Evolutionary conservation across 2,329 filamentous ascomycete species (phyloP).

Genomic region (Calonectria henricotiae): DNA sequence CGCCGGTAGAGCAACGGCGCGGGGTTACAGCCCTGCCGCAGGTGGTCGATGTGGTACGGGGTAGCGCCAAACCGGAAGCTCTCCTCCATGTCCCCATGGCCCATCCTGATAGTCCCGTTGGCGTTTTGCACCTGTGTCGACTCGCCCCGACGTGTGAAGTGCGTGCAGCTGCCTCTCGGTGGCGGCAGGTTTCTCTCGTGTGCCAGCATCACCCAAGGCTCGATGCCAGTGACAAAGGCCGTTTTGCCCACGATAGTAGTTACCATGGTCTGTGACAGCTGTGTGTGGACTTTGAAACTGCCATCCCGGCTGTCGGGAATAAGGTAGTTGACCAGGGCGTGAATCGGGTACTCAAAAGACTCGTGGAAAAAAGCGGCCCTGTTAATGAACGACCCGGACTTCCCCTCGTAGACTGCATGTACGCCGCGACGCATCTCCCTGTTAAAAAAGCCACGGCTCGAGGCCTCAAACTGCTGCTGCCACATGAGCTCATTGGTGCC

Average conservation of each 20-base stretch:
- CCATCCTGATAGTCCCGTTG: background rate
- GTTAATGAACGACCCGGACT: background rate
- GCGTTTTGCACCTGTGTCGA: background rate
- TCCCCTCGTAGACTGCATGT: conserved; percentile 1
- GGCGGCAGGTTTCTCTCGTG: background rate
- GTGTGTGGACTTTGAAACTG: background rate
- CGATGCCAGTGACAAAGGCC: conserved; percentile 7
- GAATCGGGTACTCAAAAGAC: conserved; percentile 19
- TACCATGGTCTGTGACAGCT: background rate
- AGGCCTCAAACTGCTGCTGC: conserved; percentile 9
- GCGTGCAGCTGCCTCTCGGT: background rate
- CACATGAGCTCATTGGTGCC: conserved; percentile 1
- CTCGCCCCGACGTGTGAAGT: background rate
- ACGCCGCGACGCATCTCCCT: background rate
- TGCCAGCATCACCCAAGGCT: background rate
- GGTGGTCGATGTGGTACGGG: background rate
- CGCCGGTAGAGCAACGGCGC: conserved; percentile 15
- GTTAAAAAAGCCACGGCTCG: background rate
- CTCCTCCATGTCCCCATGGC: background rate
- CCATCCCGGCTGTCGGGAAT: background rate
- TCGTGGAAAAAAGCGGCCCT: background rate
- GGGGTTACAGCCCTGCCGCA: background rate
- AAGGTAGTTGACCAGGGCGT: background rate
- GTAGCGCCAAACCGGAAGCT: conserved; percentile 20
- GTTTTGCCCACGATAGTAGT: background rate